phyloP scores from a whole-genome alignment of 108 stramenopile genomes.

The Skeletonema marinoi region DNA sequence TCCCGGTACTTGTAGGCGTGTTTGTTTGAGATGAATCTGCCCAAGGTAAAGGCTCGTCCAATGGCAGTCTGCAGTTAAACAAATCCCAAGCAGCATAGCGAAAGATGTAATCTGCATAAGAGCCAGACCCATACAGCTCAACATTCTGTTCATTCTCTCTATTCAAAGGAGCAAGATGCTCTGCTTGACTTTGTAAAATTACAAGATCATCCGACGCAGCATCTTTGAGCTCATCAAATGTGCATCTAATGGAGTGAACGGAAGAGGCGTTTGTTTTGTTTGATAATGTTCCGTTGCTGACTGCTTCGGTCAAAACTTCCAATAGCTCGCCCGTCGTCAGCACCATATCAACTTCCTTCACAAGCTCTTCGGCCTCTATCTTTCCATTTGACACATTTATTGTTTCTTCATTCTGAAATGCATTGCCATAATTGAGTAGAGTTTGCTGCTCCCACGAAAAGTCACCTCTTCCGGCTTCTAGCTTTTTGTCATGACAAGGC shows the following conservation, averaged over 20 bases:
- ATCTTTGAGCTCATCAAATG: background rate
- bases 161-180: background rate
- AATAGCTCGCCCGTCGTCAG: conserved; percentile 91
- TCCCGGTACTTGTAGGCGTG: conserved; percentile 5
- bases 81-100: conserved; percentile 64
- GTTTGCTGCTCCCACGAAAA: conserved; percentile 55
- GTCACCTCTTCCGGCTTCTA: conserved; percentile 95
- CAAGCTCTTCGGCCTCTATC: conserved; percentile 12
- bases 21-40: conserved; percentile 22
- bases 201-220: background rate
- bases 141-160: conserved; percentile 14
- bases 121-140: conserved; percentile 66
- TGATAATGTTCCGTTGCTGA: conserved; percentile 15
- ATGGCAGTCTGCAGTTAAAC: conserved; percentile 53
- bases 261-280: background rate
- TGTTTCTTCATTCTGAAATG: background rate
- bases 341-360: conserved; percentile 92
- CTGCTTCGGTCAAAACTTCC: conserved; percentile 65
- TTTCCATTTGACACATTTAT: background rate
- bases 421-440: conserved; percentile 26
- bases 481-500: conserved; percentile 99
- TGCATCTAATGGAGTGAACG: conserved; percentile 1
- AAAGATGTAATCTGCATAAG: conserved; percentile 84
- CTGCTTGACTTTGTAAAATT: background rate
- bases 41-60: conserved; percentile 55